phyloP scores from a whole-genome alignment of 116 monocot species.

The Papilionanthe hybrid region DNA sequence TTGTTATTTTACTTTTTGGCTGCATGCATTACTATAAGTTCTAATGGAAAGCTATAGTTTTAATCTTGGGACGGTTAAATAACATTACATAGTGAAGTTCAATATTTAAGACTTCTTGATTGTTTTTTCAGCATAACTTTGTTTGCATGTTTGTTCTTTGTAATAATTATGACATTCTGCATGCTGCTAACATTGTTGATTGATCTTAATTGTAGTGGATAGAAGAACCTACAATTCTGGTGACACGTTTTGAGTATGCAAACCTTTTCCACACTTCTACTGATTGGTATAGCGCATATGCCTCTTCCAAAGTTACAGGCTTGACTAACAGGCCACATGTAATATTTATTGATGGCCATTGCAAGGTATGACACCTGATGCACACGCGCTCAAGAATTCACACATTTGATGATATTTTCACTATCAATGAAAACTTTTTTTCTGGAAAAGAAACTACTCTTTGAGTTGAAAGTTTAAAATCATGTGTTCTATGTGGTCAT shows the following conservation, averaged over 20 bases:
- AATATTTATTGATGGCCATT: conserved; percentile 83
- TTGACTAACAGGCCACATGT: conserved; percentile 57
- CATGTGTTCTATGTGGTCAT: too few species aligned
- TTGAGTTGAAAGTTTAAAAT: not conserved
- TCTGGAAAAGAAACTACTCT: not conserved
- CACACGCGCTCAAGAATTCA: too few species aligned
- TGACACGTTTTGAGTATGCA: conserved; percentile 95
- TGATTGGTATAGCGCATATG: conserved; percentile 96
- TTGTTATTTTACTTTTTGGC: too few species aligned
- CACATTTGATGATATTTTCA: not conserved
- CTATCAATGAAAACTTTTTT: not conserved
- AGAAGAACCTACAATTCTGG: conserved; percentile 71
- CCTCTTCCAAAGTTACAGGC: conserved; percentile 58
- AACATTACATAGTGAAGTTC: too few species aligned
- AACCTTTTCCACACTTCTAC: conserved; percentile 93
- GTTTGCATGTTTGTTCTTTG: not conserved
- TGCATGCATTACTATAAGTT: too few species aligned
- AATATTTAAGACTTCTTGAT: not conserved
- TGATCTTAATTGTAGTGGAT: conserved; percentile 60
- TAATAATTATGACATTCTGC: not conserved
- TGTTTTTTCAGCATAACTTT: not conserved
- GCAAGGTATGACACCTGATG: conserved; percentile 42
- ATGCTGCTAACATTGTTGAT: not conserved
- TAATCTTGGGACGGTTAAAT: too few species aligned
- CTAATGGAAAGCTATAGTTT: not conserved